A percentile compares a stretch with the other conserved stretches of the same genome.
These are phyloP conservation scores for Rhizomucor miehei DNA, from an alignment of 371 early-diverging fungal genomes.

Conservation along the genomic window DNA sequence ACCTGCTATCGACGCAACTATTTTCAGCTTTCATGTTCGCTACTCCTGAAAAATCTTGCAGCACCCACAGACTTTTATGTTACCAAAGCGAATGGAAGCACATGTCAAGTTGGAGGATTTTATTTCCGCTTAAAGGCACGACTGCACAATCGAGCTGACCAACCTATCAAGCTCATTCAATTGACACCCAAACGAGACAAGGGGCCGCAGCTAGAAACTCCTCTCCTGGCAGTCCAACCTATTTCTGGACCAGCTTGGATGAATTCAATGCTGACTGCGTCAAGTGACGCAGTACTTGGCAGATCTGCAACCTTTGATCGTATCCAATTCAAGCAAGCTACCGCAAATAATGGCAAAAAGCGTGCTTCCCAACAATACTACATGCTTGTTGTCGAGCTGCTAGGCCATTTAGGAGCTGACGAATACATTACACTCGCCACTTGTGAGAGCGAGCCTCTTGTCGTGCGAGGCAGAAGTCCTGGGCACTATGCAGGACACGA, in stretches of 20 bases:
- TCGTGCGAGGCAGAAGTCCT: conserved; percentile 87
- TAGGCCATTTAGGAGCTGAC: conserved; percentile 37
- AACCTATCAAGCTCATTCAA: conserved; percentile 73
- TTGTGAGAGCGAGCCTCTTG: conserved; percentile 67
- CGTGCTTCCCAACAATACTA: conserved; percentile 85
- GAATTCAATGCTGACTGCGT: conserved; percentile 6
- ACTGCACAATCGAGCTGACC: conserved; percentile 30
- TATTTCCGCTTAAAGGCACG: conserved; percentile 59
- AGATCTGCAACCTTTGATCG: conserved; percentile 71
- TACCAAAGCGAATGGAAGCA: no score
- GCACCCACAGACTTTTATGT: no score
- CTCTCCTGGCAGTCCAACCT: conserved; percentile 47
- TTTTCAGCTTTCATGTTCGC: conserved; percentile 74
- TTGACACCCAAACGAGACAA: conserved; percentile 89
- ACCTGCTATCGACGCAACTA: conserved; percentile 92
- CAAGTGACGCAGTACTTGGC: conserved; percentile 11
- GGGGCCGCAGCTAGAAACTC: conserved; percentile 74
- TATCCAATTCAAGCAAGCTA: conserved; percentile 88
- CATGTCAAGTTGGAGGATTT: neutral
- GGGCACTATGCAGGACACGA: conserved; percentile 69
- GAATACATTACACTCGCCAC: conserved; percentile 49
- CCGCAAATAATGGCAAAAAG: conserved; percentile 85
- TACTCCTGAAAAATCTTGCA: conserved; percentile 12
- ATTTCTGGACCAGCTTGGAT: conserved; percentile 8
- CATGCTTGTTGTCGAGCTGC: conserved; percentile 59